Percentiles rank a stretch among this genome's conserved stretches.
Conservation (phyloP, 169 alveolate genomes). For the Toxoplasma gondii region DNA sequence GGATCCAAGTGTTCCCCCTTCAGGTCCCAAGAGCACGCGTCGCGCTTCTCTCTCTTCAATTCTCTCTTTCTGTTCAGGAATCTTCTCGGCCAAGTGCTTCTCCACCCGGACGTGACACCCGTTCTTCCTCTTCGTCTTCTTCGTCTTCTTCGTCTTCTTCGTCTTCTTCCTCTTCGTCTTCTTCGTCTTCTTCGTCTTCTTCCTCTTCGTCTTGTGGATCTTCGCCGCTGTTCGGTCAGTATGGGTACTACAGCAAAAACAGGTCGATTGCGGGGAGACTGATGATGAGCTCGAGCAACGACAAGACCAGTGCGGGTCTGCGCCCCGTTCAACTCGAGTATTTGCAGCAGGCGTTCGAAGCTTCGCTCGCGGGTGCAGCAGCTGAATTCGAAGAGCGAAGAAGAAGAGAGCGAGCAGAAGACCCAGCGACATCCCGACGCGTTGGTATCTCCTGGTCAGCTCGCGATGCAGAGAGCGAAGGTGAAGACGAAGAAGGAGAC, state of each 20-base stretch:
- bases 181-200: neutral
- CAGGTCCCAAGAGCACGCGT: neutral
- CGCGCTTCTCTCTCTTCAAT: neutral
- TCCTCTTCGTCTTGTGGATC: neutral
- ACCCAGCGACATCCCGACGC: neutral
- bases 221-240: neutral
- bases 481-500: neutral
- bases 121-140: neutral
- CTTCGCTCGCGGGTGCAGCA: neutral
- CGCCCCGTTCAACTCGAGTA: conserved; percentile 26
- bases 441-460: neutral
- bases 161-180: neutral
- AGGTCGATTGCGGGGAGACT: conserved; percentile 23
- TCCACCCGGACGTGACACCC: neutral
- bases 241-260: conserved; percentile 19
- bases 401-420: neutral
- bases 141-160: neutral
- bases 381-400: neutral
- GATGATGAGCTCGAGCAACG: conserved; percentile 31
- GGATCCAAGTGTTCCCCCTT: neutral
- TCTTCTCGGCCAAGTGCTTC: no score
- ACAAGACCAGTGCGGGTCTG: conserved; percentile 1
- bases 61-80: no score
- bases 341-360: conserved; percentile 41
- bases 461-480: neutral